These are phyloP conservation scores for Verbena officinalis DNA, from an alignment of 257 asterid genomes.

Conservation along the genomic window DNA sequence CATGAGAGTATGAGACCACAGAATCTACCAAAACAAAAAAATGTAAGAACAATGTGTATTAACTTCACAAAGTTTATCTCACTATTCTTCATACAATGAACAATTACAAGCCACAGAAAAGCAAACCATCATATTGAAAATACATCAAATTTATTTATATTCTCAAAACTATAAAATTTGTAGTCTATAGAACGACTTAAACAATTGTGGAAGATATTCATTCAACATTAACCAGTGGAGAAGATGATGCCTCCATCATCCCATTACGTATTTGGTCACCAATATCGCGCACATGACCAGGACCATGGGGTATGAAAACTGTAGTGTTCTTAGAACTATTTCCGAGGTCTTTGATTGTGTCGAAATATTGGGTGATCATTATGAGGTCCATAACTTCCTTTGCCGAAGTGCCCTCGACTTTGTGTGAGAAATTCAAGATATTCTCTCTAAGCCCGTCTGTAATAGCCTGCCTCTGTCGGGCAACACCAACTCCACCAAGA, in stretches of 20 bases:
- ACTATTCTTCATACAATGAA: background rate
- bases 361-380: slow-evolving; percentile 94
- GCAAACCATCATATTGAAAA: background rate
- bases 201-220: slow-evolving; percentile 3
- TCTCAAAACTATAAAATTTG: background rate
- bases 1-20: no score
- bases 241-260: slow-evolving; percentile 79
- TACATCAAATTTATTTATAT: background rate
- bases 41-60: no score
- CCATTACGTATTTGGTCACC: slow-evolving; percentile 93
- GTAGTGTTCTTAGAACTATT: slow-evolving; percentile 87
- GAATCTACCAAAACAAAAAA: no score
- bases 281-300: slow-evolving; percentile 95
- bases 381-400: slow-evolving; percentile 98
- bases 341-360: slow-evolving; percentile 95
- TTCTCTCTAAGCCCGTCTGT: slow-evolving; percentile 95
- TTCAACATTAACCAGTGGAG: slow-evolving; percentile 44
- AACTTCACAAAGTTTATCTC: background rate
- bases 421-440: slow-evolving; percentile 87
- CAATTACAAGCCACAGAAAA: background rate
- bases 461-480: slow-evolving; percentile 99
- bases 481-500: slow-evolving; percentile 98
- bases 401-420: slow-evolving; percentile 81
- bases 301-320: slow-evolving; percentile 92
- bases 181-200: background rate